Base-by-base conservation (phyloP, 208 protist species). In the Hexamita inflata region DNA sequence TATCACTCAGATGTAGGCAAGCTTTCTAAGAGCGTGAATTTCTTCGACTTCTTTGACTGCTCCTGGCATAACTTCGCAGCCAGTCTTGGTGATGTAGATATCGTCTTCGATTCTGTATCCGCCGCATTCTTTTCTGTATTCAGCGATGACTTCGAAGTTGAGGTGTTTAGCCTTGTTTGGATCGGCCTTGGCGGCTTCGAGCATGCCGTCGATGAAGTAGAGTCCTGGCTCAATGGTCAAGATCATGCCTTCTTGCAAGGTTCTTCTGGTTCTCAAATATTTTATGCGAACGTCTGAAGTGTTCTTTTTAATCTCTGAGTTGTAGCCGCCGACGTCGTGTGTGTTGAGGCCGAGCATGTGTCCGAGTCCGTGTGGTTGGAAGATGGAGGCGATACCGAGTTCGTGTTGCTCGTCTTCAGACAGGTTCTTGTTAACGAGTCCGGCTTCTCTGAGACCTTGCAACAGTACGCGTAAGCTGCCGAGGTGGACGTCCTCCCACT, bases 71-170 rank as follows among this genome's bases (percentile, higher is more conserved):
- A 86, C 75, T 29, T 88, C 78, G 59, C 66, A 74, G 45, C 88
- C 92, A 49, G 87, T 81, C 34, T 85, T 84, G 9, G 93, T 96
- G 11, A 98, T 88, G 0, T 96, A 68, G 15, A 97, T 84, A 76
- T 96, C 91, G 81, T 96, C 95, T 83, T 98, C 95, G 67, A 98
- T 93, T 42, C 95, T 87, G 53, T 97, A 91, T 39, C 95, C 95
- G 60, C 60, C 78, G 35, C 58, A 35, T 26, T 77, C 13, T 58
- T 39, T 29, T 15, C 64, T 34, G 57, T 73, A 73, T 30, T 74
- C 30, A 35, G 28, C 45, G n/a, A 78, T 45, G 13, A 58, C 34
- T 19, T 78, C 59, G 34, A 70, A 73, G 82, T 94, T 92, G 34
- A 97, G 73, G 79, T 89, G 88, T 49, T 86, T 79, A 30, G 73